A percentile compares a stretch with the other conserved stretches of the same genome.
Evolutionary conservation across 2,329 filamentous ascomycete genomes (phyloP).

Genomic region (Aspergillus latus): DNA sequence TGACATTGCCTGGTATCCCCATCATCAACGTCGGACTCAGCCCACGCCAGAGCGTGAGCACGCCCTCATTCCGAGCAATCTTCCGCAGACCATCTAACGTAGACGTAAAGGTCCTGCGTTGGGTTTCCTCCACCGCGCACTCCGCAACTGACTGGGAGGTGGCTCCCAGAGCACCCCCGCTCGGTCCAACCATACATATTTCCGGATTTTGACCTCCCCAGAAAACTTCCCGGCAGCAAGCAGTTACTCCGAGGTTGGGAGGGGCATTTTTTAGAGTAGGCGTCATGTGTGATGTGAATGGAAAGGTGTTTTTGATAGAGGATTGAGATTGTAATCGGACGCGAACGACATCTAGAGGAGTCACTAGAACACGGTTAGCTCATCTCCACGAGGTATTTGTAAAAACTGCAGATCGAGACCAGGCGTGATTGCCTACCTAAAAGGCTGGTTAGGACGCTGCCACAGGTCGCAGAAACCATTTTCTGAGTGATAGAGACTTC

Average conservation of each 20-base stretch:
- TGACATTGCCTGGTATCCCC: slow-evolving; percentile 93
- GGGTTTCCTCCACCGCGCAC: slow-evolving; percentile 85
- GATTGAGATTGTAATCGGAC: slow-evolving; percentile 89
- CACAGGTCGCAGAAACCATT: slow-evolving; percentile 91
- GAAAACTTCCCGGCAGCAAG: slow-evolving; percentile 96
- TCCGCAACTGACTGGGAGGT: slow-evolving; percentile 52
- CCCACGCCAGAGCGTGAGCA: slow-evolving; percentile 85
- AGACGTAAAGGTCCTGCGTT: slow-evolving; percentile 80
- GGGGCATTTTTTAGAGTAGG: slow-evolving; percentile 67
- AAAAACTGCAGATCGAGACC: background rate
- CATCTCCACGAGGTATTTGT: background rate
- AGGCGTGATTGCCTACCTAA: slow-evolving; percentile 62
- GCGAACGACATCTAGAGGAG: slow-evolving; percentile 92
- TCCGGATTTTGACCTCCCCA: slow-evolving; percentile 85
- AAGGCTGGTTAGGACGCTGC: slow-evolving; percentile 84
- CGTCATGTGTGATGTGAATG: slow-evolving; percentile 52
- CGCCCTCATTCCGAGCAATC: slow-evolving; percentile 89
- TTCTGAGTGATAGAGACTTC: slow-evolving; percentile 81
- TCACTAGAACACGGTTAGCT: slow-evolving; percentile 59
- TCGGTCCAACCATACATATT: slow-evolving; percentile 69
- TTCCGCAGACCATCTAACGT: slow-evolving; percentile 91
- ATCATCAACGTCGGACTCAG: slow-evolving; percentile 92
- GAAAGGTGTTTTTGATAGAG: slow-evolving; percentile 54
- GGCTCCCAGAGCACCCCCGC: slow-evolving; percentile 43
- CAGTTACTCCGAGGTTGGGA: slow-evolving; percentile 83